These are phyloP conservation scores for Amphirosellinia nigrospora DNA, from an alignment of 495 filamentous ascomycete genomes.

Conservation along the genomic window DNA sequence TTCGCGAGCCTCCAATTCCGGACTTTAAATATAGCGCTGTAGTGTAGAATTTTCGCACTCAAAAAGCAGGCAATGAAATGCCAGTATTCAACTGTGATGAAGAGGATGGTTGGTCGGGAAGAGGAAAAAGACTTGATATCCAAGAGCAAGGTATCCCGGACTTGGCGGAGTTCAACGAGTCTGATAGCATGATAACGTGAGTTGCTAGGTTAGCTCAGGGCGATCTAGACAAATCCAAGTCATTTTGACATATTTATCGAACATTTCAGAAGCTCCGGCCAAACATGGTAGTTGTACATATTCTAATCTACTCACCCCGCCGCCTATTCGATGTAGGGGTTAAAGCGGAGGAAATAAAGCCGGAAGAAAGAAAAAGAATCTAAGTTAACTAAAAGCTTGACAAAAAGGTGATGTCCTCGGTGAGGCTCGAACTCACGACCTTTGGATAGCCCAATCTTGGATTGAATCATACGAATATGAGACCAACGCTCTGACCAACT, in stretches of 20 bases:
- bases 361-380: no score
- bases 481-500: conserved; percentile 31
- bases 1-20: neutral
- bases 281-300: no score
- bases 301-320: no score
- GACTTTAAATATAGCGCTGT: neutral
- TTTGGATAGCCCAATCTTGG: conserved; percentile 26
- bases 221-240: conserved; percentile 39
- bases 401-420: conserved; percentile 24
- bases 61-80: conserved; percentile 4
- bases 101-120: conserved; percentile 28
- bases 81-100: conserved; percentile 11
- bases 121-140: conserved; percentile 33
- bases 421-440: conserved; percentile 31
- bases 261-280: no score
- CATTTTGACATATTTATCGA: conserved; percentile 24
- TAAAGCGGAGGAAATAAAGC: no score
- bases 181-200: conserved; percentile 29
- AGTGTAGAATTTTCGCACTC: conserved; percentile 7
- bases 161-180: conserved; percentile 25
- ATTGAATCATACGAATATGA: conserved; percentile 30
- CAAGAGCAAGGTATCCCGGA: conserved; percentile 19
- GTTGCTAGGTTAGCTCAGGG: conserved; percentile 33
- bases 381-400: no score
- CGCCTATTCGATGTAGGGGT: no score